Percentiles rank a stretch among this genome's conserved stretches.
phyloP scores from a whole-genome alignment of 1,284 basidiomycete genomes.

The Ganoderma lingzhi region DNA sequence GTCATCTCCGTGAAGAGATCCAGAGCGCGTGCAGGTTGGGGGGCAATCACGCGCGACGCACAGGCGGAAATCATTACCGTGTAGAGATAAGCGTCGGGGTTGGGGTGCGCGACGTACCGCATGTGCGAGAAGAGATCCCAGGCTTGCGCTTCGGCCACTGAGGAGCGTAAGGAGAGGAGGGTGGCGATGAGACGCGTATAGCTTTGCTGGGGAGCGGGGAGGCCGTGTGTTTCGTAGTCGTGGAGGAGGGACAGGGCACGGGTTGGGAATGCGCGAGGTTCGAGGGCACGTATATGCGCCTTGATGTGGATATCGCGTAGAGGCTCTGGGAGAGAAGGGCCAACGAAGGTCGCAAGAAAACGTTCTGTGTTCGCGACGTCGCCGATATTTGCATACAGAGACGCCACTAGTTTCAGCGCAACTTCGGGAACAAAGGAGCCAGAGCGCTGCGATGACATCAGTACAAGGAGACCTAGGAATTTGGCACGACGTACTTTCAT shows the following conservation, averaged over 20 bases:
- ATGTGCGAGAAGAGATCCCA: constrained; percentile 97
- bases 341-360: constrained; percentile 50
- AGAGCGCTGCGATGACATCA: constrained; percentile 44
- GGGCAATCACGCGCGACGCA: constrained; percentile 47
- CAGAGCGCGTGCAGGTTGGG: constrained; percentile 88
- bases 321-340: constrained; percentile 50
- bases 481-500: constrained; percentile 57
- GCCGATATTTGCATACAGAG: constrained; percentile 56
- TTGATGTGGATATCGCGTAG: constrained; percentile 78
- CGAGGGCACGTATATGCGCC: constrained; percentile 57
- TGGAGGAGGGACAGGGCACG: constrained; percentile 69
- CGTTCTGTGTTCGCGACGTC: constrained; percentile 55
- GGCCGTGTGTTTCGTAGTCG: constrained; percentile 64
- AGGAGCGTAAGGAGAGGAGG: constrained; percentile 59
- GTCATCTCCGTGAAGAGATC: constrained; percentile 96
- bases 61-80: constrained; percentile 91
- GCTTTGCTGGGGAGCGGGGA: constrained; percentile 67
- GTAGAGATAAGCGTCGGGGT: constrained; percentile 81
- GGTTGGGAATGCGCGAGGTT: constrained; percentile 54
- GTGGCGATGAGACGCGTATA: constrained; percentile 70
- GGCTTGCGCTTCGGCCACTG: constrained; percentile 72
- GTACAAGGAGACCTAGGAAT: constrained; percentile 1
- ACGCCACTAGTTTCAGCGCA: constrained; percentile 55
- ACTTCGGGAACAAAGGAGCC: constrained; percentile 49
- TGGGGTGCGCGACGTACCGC: constrained; percentile 92